Conservation (phyloP, 2,329 filamentous ascomycete genomes). For the Trichoderma atrobrunneum region DNA sequence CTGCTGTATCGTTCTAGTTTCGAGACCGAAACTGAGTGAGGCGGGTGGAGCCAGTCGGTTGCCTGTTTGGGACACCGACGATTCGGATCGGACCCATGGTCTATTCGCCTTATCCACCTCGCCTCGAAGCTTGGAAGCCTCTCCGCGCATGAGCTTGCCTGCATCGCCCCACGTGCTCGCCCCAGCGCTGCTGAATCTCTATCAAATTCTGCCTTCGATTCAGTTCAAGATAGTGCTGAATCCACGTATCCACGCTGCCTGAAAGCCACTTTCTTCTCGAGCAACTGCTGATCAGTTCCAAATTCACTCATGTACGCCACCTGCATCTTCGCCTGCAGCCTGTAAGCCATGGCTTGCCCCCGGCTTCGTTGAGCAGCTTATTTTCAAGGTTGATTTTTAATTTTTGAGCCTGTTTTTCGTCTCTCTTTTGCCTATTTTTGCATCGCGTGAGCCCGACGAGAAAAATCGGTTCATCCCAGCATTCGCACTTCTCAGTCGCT, state of each 20-base stretch:
- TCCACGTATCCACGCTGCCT: background rate
- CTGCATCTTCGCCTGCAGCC: background rate
- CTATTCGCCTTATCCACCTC: background rate
- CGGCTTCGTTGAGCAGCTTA: background rate
- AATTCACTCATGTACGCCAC: background rate
- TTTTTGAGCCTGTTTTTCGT: background rate
- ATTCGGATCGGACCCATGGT: background rate
- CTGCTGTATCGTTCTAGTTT: background rate
- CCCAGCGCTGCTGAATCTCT: background rate
- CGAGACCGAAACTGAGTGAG: slow-evolving; percentile 13
- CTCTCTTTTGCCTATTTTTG: background rate
- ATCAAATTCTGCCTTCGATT: background rate
- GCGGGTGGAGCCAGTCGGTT: background rate
- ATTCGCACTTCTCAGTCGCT: background rate
- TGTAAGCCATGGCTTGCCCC: background rate
- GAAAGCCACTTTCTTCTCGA: background rate
- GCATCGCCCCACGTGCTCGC: slow-evolving; percentile 15
- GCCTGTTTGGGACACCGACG: slow-evolving; percentile 17
- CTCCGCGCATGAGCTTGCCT: slow-evolving; percentile 16
- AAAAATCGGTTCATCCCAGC: background rate
- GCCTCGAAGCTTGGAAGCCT: background rate
- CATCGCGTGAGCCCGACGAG: background rate
- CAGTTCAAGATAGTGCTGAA: background rate
- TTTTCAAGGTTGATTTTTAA: slow-evolving; percentile 13
- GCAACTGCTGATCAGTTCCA: slow-evolving; percentile 14